These are phyloP conservation scores for Colletotrichum magnum DNA, from an alignment of 2,329 filamentous ascomycete genomes.

Conservation along the genomic window DNA sequence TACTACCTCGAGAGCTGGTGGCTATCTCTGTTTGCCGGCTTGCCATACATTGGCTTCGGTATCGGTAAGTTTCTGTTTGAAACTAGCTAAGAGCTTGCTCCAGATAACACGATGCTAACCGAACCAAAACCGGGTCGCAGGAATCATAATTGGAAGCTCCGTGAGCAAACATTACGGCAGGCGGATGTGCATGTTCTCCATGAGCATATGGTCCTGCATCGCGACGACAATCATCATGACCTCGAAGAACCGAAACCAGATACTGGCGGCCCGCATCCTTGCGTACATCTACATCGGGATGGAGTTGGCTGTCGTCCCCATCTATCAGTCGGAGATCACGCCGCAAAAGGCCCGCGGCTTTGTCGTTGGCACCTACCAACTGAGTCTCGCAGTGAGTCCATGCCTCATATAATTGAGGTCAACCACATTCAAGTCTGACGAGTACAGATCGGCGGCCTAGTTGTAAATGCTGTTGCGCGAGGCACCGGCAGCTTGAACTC, in stretches of 20 bases:
- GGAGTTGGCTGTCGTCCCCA: slow-evolving; percentile 55
- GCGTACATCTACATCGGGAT: slow-evolving; percentile 57
- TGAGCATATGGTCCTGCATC: slow-evolving; percentile 53
- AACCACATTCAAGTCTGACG: not conserved
- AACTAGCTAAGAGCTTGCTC: no score
- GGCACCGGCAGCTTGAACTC: slow-evolving; percentile 47
- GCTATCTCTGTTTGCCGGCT: slow-evolving; percentile 53
- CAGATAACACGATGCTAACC: no score
- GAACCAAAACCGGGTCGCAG: slow-evolving; percentile 13
- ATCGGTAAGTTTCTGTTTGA: slow-evolving; percentile 42
- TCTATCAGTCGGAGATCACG: slow-evolving; percentile 52
- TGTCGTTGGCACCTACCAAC: slow-evolving; percentile 53
- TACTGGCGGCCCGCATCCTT: slow-evolving; percentile 52
- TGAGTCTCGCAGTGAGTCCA: slow-evolving; percentile 46
- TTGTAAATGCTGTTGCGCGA: slow-evolving; percentile 46
- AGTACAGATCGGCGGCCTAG: slow-evolving; percentile 35
- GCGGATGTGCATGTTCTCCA: slow-evolving; percentile 47
- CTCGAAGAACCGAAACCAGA: slow-evolving; percentile 47
- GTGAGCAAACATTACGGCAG: slow-evolving; percentile 45
- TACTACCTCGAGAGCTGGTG: slow-evolving; percentile 50
- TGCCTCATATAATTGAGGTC: not conserved
- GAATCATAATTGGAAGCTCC: slow-evolving; percentile 44
- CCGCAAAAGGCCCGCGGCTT: slow-evolving; percentile 49
- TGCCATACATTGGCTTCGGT: slow-evolving; percentile 53
- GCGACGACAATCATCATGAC: slow-evolving; percentile 51